Percentiles rank a stretch among this genome's conserved stretches.
These are phyloP conservation scores for Yamadazyma atlantica DNA, from an alignment of 1,139 yeast species.

Conservation along the genomic window DNA sequence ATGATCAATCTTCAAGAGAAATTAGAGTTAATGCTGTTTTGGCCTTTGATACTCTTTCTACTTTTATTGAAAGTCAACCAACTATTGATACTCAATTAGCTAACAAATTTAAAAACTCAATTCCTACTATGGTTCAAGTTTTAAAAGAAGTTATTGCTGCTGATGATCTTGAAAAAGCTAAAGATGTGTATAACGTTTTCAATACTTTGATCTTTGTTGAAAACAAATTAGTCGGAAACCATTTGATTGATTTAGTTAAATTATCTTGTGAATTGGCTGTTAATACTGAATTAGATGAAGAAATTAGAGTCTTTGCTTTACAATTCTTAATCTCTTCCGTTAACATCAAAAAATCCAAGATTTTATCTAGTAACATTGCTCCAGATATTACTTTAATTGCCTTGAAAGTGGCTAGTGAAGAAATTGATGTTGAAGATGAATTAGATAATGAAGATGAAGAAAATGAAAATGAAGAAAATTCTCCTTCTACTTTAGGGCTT, in stretches of 20 bases:
- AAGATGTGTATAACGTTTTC: conserved; percentile 80
- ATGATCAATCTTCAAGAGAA: conserved; percentile 65
- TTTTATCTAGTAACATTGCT: conserved; percentile 68
- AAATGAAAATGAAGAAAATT: conserved; percentile 88
- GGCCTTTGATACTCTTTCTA: conserved; percentile 77
- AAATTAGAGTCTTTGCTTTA: conserved; percentile 78
- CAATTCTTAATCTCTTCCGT: conserved; percentile 82
- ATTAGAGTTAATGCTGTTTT: conserved; percentile 82
- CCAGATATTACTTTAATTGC: conserved; percentile 76
- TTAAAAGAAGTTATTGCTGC: conserved; percentile 70
- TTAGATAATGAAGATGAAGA: conserved; percentile 81
- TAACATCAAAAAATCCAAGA: conserved; percentile 67
- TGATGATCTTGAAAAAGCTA: conserved; percentile 72
- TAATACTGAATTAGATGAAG: conserved; percentile 70
- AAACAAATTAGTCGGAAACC: conserved; percentile 75
- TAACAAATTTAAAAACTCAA: conserved; percentile 58
- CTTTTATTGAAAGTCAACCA: conserved; percentile 58
- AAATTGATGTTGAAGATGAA: conserved; percentile 69
- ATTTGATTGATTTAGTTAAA: conserved; percentile 65
- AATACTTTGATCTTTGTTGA: conserved; percentile 78
- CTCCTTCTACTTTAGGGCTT: conserved; percentile 76
- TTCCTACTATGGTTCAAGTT: conserved; percentile 83
- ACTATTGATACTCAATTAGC: conserved; percentile 50
- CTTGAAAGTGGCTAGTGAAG: conserved; percentile 77
- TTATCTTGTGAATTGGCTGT: conserved; percentile 76